Evolutionary conservation across 106 monocot species (phyloP).

Genomic region (Dioscorea alata): DNA sequence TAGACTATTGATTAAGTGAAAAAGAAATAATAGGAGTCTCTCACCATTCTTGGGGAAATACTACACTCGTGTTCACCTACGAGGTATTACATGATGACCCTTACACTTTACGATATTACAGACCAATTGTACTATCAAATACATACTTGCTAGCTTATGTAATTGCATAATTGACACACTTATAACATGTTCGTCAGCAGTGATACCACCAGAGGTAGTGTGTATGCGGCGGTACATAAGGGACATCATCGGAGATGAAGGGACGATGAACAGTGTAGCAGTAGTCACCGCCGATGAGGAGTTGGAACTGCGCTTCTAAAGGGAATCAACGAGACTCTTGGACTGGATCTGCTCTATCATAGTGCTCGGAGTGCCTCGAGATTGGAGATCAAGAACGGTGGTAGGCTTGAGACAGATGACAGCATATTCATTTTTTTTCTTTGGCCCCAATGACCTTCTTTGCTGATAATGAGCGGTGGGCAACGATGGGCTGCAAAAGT

Average conservation of each 20-base stretch:
- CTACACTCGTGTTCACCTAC: no score
- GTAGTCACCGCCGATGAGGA: slow-evolving; percentile 1
- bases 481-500: slow-evolving; percentile 1
- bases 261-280: no score
- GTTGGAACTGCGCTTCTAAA: slow-evolving; percentile 16
- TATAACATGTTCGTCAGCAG: no score
- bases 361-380: background rate
- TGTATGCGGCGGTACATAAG: slow-evolving; percentile 42
- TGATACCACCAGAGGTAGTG: slow-evolving; percentile 25
- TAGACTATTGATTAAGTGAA: no score
- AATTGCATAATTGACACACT: no score
- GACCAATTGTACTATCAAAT: no score
- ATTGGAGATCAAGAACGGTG: background rate
- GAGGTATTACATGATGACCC: no score
- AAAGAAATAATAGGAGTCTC: no score
- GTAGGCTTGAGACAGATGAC: background rate
- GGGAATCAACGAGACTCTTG: background rate
- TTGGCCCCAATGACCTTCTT: background rate
- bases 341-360: slow-evolving; percentile 6
- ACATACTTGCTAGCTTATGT: no score
- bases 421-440: no score
- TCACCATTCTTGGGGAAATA: no score
- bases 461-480: background rate
- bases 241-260: slow-evolving; percentile 24
- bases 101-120: no score